A percentile compares a stretch with the other conserved stretches of the same genome.
Conservation (phyloP, 2,329 filamentous ascomycete genomes). For the Penicillium psychrosexuale region DNA sequence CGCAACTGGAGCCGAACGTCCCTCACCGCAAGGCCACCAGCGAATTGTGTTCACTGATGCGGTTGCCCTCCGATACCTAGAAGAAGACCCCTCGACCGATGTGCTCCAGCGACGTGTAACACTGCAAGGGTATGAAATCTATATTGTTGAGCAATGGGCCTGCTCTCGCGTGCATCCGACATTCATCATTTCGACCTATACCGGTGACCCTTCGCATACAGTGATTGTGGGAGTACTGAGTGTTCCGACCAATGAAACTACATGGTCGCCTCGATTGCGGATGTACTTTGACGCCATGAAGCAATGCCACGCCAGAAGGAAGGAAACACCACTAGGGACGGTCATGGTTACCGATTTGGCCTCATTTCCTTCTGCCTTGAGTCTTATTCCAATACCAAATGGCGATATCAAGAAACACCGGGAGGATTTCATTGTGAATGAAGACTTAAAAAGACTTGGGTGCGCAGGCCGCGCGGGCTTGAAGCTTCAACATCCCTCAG, state of each 20-base stretch:
- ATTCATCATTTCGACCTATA: slow-evolving; percentile 88
- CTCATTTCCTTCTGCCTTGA: slow-evolving; percentile 85
- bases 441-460: slow-evolving; percentile 85
- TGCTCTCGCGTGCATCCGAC: slow-evolving; percentile 88
- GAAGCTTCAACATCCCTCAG: slow-evolving; percentile 71
- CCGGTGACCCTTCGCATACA: slow-evolving; percentile 74
- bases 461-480: slow-evolving; percentile 88
- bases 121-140: slow-evolving; percentile 83
- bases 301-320: slow-evolving; percentile 78
- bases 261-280: slow-evolving; percentile 75
- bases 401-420: slow-evolving; percentile 79
- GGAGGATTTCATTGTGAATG: slow-evolving; percentile 87
- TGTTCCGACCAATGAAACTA: slow-evolving; percentile 72
- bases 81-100: slow-evolving; percentile 74
- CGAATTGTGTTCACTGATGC: slow-evolving; percentile 64
- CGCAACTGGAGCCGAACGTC: slow-evolving; percentile 13
- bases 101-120: slow-evolving; percentile 69
- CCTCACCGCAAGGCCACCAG: slow-evolving; percentile 44
- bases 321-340: slow-evolving; percentile 76
- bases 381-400: slow-evolving; percentile 84
- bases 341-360: slow-evolving; percentile 93
- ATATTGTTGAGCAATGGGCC: slow-evolving; percentile 96
- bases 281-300: slow-evolving; percentile 84
- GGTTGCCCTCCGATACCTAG: slow-evolving; percentile 70
- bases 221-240: slow-evolving; percentile 78